Evolutionary conservation across 2,329 filamentous ascomycete species (phyloP).

Genomic region (Apiospora malaysiana): DNA sequence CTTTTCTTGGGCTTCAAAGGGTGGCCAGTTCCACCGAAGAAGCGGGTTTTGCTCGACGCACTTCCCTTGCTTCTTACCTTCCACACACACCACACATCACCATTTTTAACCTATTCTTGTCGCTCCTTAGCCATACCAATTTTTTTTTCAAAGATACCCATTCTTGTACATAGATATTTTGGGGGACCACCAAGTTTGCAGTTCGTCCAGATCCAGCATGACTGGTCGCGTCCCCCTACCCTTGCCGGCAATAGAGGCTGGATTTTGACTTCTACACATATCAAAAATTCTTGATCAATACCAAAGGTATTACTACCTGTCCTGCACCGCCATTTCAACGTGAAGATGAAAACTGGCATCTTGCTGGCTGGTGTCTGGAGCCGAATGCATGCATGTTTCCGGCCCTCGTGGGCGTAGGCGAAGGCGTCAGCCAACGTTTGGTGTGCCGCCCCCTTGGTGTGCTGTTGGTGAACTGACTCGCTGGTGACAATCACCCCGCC

Average conservation of each 20-base stretch:
- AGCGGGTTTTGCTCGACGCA: conserved; percentile 13
- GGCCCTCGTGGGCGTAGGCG: background rate
- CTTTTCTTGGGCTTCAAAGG: conserved; percentile 9
- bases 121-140: conserved; percentile 8
- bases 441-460: background rate
- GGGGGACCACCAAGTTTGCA: background rate
- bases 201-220: background rate
- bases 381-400: conserved; percentile 1
- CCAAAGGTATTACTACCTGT: background rate
- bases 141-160: conserved; percentile 9
- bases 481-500: background rate
- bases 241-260: conserved; percentile 3
- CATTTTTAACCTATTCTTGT: background rate
- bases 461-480: conserved; percentile 7
- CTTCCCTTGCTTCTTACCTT: conserved; percentile 18
- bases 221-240: background rate
- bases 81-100: background rate
- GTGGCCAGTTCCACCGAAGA: conserved; percentile 11
- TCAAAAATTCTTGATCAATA: background rate
- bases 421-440: background rate
- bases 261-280: background rate
- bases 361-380: background rate
- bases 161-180: conserved; percentile 22
- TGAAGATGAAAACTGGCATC: background rate
- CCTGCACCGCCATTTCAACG: background rate